These are phyloP conservation scores for Fallopia convolvulus DNA, from an alignment of 148 eudicot genomes.

Conservation along the genomic window DNA sequence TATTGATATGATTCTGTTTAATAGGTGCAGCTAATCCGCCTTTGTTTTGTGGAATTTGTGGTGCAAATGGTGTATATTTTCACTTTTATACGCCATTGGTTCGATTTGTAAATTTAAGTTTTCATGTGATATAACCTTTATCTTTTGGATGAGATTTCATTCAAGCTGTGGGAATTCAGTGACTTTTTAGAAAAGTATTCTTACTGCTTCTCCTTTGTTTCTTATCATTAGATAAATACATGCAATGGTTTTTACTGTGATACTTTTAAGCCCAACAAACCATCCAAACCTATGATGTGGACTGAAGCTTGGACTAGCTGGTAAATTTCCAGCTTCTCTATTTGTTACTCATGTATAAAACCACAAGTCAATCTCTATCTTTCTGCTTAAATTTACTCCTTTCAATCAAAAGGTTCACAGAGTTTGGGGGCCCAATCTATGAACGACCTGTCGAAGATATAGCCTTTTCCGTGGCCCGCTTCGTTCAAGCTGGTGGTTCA, in stretches of 20 bases:
- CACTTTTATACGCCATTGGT: not conserved
- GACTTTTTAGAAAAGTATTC: too few species aligned
- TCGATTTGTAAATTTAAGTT: not conserved
- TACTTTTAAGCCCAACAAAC: slow-evolving; percentile 65
- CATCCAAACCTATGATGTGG: slow-evolving; percentile 84
- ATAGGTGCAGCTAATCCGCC: not conserved
- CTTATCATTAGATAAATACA: slow-evolving; percentile 55
- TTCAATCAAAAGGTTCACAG: slow-evolving; percentile 56
- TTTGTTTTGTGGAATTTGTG: not conserved
- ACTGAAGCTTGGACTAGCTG: slow-evolving; percentile 99
- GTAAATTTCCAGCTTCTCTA: slow-evolving; percentile 22
- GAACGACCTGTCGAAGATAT: slow-evolving; percentile 80
- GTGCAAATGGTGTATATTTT: not conserved
- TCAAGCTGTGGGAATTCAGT: not conserved
- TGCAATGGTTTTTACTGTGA: slow-evolving; percentile 96
- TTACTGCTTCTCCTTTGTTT: not conserved
- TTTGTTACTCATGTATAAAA: not conserved
- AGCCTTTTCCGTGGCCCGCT: slow-evolving; percentile 85
- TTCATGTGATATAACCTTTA: not conserved
- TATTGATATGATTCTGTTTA: not conserved
- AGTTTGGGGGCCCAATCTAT: slow-evolving; percentile 62
- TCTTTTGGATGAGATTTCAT: too few species aligned
- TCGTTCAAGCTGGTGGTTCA: slow-evolving; percentile 72
- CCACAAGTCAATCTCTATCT: not conserved
- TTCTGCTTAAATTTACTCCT: not conserved